phyloP scores from a whole-genome alignment of 495 filamentous ascomycete genomes.

The Trichoderma asperelloides region DNA sequence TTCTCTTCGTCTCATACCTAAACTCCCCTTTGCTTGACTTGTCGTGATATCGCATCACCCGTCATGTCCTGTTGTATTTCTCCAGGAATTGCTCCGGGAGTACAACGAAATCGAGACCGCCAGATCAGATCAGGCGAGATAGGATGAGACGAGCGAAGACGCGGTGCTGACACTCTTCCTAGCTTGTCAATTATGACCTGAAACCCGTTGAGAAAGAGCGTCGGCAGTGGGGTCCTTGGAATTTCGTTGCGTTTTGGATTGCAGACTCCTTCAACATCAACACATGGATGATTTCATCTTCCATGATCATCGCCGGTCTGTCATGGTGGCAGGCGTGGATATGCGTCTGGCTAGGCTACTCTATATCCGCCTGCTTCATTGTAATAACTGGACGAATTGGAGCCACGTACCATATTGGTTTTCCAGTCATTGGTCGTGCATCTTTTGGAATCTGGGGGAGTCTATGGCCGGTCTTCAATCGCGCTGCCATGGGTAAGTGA shows the following conservation, averaged over 20 bases:
- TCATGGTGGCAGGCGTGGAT: constrained; percentile 97
- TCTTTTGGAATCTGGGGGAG: constrained; percentile 84
- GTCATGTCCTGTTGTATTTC: not conserved
- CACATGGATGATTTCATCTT: constrained; percentile 95
- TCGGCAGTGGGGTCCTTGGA: constrained; percentile 80
- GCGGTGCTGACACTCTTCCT: constrained; percentile 10
- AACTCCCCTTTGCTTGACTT: not conserved
- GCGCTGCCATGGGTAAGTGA: constrained; percentile 62
- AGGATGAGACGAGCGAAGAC: not conserved
- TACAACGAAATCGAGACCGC: not conserved
- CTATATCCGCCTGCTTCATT: constrained; percentile 66
- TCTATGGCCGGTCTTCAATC: constrained; percentile 86
- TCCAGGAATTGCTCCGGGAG: not conserved
- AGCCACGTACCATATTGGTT: constrained; percentile 82
- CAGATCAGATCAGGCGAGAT: not conserved
- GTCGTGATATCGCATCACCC: not conserved
- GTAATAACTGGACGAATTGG: constrained; percentile 76
- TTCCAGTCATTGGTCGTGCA: constrained; percentile 66
- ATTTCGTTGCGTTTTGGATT: constrained; percentile 88
- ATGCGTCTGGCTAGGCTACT: constrained; percentile 79
- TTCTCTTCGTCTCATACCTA: not conserved
- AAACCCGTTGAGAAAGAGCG: constrained; percentile 82
- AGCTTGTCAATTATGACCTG: constrained; percentile 81
- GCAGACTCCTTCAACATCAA: constrained; percentile 97
- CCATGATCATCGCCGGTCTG: constrained; percentile 62